Evolutionary conservation across 352 stramenopile genomes (phyloP).

Genomic region (Phytophthora citrophthora): DNA sequence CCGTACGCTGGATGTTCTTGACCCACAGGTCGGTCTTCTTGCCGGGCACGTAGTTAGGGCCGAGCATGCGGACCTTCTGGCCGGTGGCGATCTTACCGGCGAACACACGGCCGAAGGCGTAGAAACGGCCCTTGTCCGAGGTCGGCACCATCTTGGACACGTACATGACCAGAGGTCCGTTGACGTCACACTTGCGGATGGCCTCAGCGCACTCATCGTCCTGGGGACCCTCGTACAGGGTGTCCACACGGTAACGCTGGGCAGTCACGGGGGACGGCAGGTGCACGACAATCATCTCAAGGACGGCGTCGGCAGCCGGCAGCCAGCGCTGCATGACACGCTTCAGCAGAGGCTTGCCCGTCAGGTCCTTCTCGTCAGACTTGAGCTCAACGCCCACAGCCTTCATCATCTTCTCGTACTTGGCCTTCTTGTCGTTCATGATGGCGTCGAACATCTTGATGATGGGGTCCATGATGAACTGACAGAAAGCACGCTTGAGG

Average conservation of each 20-base stretch:
- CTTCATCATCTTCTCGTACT: conserved; percentile 98
- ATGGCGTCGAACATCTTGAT: conserved; percentile 99
- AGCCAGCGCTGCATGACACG: conserved; percentile 99
- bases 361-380: conserved; percentile 96
- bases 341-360: conserved; percentile 98
- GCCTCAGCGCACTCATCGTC: conserved; percentile 97
- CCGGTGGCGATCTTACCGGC: conserved; percentile 98
- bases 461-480: conserved; percentile 99
- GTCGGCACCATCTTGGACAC: conserved; percentile 99
- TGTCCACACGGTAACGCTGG: conserved; percentile 98
- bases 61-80: conserved; percentile 99
- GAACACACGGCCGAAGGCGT: conserved; percentile 99
- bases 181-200: conserved; percentile 99
- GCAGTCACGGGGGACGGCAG: conserved; percentile 97
- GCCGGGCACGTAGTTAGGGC: conserved; percentile 99
- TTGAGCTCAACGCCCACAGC: conserved; percentile 98
- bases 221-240: conserved; percentile 98
- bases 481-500: conserved; percentile 99
- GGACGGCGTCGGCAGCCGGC: conserved; percentile 97
- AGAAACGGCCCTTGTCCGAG: conserved; percentile 99
- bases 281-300: conserved; percentile 99
- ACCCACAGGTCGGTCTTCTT: conserved; percentile 99
- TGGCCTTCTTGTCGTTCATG: conserved; percentile 99
- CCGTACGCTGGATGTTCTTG: conserved; percentile 99
- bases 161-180: conserved; percentile 99